These are phyloP conservation scores for Rhododendron ovatum DNA, from an alignment of 148 eudicot genomes.

Conservation along the genomic window DNA sequence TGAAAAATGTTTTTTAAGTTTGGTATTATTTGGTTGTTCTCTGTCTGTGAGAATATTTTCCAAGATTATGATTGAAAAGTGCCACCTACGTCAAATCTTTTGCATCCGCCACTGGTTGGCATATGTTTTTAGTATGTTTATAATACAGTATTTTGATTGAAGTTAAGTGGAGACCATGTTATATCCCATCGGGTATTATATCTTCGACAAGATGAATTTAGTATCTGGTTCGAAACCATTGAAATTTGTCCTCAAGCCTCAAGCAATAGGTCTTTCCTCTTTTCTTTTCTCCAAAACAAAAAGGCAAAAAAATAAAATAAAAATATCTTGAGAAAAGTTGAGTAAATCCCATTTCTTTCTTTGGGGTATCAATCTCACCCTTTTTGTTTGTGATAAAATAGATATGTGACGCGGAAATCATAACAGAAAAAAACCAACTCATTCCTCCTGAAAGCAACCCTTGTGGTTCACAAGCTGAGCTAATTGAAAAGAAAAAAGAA, in stretches of 20 bases:
- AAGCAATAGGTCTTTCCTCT: background rate
- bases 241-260: background rate
- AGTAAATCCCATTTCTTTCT: background rate
- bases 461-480: background rate
- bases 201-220: background rate
- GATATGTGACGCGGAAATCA: conserved; percentile 24
- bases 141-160: background rate
- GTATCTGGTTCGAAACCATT: background rate
- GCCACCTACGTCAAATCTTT: too few relatives aligned
- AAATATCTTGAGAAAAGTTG: background rate
- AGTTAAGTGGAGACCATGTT: background rate
- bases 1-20: too few relatives aligned
- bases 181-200: background rate
- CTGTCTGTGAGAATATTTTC: background rate
- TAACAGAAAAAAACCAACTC: conserved; percentile 1
- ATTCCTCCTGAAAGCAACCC: conserved; percentile 12
- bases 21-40: background rate
- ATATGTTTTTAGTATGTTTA: background rate
- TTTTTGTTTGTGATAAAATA: conserved; percentile 7
- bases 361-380: conserved; percentile 1
- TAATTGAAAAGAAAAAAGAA: background rate
- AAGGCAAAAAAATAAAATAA: background rate
- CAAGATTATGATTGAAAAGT: background rate
- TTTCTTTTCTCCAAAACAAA: background rate
- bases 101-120: background rate